These are phyloP conservation scores for Pseudogymnoascus pannorum DNA, from an alignment of 2,329 filamentous ascomycete genomes.

Conservation along the genomic window DNA sequence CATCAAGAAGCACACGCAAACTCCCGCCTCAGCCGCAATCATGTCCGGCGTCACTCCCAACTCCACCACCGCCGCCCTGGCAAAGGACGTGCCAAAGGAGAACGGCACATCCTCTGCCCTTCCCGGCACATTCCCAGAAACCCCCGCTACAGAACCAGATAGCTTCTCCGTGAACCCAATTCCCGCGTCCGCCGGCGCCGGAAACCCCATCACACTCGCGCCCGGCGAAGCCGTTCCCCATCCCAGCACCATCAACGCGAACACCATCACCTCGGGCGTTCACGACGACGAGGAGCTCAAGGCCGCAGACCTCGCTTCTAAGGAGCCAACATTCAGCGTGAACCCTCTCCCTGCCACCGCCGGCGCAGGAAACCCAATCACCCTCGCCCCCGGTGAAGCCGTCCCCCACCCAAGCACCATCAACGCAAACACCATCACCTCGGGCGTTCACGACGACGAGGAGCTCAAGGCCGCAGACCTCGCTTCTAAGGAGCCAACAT, in stretches of 20 bases:
- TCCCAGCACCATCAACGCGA: constrained; percentile 48
- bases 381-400: constrained; percentile 71
- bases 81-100: constrained; percentile 59
- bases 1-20: constrained; percentile 42
- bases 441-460: constrained; percentile 70
- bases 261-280: constrained; percentile 61
- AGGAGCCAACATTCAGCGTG: too few species aligned
- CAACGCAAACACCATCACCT: constrained; percentile 53
- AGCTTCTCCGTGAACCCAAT: constrained; percentile 49
- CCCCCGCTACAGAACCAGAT: constrained; percentile 46
- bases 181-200: constrained; percentile 53
- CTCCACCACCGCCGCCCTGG: constrained; percentile 65
- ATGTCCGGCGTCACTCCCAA: constrained; percentile 63
- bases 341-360: constrained; percentile 57
- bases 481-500: constrained; percentile 35
- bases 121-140: constrained; percentile 67
- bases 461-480: constrained; percentile 58
- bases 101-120: constrained; percentile 38
- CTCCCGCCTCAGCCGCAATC: constrained; percentile 39
- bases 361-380: constrained; percentile 70
- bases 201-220: constrained; percentile 74
- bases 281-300: constrained; percentile 75
- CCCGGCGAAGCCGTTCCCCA: constrained; percentile 78
- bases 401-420: constrained; percentile 61
- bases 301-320: constrained; percentile 39